These are phyloP conservation scores for Boechera retrofracta DNA, from an alignment of 345 rosid genomes.

Conservation along the genomic window DNA sequence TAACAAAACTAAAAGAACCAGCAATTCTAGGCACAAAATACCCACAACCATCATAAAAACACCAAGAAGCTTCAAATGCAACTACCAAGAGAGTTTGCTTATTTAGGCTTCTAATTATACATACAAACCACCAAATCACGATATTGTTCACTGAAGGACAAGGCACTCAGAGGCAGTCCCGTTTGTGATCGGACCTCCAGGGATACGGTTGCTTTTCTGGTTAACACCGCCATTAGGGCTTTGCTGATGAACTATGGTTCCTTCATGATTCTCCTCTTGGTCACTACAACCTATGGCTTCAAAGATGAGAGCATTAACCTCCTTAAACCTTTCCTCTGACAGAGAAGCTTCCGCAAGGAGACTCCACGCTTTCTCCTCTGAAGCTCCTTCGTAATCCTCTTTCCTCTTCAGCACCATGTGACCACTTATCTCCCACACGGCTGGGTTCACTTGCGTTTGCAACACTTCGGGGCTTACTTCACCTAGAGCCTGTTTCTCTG, in stretches of 20 bases:
- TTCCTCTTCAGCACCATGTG: constrained; percentile 96
- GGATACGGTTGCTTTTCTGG: constrained; percentile 47
- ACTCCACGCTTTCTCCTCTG: constrained; percentile 93
- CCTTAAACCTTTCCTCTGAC: constrained; percentile 83
- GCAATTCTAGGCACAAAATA: constrained; percentile 15
- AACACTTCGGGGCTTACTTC: constrained; percentile 86
- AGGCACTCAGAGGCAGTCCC: constrained; percentile 72
- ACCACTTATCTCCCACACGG: constrained; percentile 99
- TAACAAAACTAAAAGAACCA: background rate
- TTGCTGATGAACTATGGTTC: constrained; percentile 37
- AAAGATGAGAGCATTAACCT: constrained; percentile 74
- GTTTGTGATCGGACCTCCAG: constrained; percentile 48
- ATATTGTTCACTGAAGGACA: constrained; percentile 61
- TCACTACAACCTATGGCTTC: constrained; percentile 58
- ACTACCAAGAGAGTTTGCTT: constrained; percentile 44
- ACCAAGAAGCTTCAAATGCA: constrained; percentile 42
- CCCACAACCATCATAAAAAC: constrained; percentile 24
- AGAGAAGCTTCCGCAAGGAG: constrained; percentile 94
- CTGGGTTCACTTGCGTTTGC: constrained; percentile 98
- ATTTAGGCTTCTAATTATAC: constrained; percentile 42
- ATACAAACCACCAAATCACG: constrained; percentile 15
- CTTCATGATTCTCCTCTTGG: constrained; percentile 34
- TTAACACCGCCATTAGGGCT: constrained; percentile 36
- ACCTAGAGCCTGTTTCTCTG: constrained; percentile 98
- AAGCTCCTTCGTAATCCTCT: constrained; percentile 87